Base-by-base conservation (phyloP, 106 monocot species). In the Dioscorea dumetorum region DNA sequence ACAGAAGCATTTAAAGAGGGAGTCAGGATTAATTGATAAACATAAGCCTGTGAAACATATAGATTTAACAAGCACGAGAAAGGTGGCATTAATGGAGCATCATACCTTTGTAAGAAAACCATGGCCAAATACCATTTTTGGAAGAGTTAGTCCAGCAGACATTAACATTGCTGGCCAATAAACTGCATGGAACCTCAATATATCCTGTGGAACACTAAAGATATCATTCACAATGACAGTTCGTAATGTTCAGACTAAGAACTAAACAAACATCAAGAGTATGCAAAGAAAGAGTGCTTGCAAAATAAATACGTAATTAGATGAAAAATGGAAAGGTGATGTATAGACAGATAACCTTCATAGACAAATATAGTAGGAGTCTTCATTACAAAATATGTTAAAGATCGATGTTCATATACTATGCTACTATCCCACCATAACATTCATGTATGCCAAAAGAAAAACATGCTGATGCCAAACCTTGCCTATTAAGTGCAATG, bases 111-210 rank as follows among this genome's bases (percentile, higher is more conserved):
- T 99, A 65, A 99, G 75, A 75, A 99, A 99, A 33, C 97, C 97
- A 79, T 99, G 97, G 64, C 97, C 97, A 83, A 99, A 92, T 54
- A 99, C 92, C 78, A 73, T 86, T 49, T 87, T 83, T 48, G 97
- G 97, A 78, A 92, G 79, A 58, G 69, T 62, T 68, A 99, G 60
- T 58, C 97, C 97, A 28, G 97, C 91, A 57, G 97, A 99, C 80
- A 99, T 79, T 77, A 99, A 73, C 97, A 99, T 99, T 20, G 97
- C 97, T 24, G 97, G 97, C 97, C 97, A 99, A 79, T 99, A 99
- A 74, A 99, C 89, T 62, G 97, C 97, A 87, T 99, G 97, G 74
- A 92, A 99, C 70, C 97, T 74, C 73, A 99, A 85, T 48, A 99
- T 99, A 74, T 99, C 97, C 97, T 99, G 78, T 17, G 33, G 16